Evolutionary conservation across 306 rosid genomes (phyloP).

Genomic region (Ormosia semicastrata): DNA sequence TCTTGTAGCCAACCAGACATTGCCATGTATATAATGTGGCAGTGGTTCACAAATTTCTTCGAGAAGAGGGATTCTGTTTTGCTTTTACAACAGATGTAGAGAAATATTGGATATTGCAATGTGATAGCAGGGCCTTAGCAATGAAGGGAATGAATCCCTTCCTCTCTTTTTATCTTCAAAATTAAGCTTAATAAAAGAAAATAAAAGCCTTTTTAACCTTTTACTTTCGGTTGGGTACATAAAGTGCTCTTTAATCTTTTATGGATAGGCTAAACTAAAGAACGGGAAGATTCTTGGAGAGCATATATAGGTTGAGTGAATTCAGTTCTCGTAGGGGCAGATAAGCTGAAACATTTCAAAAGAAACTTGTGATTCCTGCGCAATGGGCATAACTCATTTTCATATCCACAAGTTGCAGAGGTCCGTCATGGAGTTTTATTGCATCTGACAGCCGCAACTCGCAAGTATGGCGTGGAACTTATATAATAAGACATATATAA

Average conservation of each 20-base stretch:
- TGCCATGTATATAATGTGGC: not conserved
- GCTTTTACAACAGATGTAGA: not conserved
- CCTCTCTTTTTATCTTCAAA: not conserved
- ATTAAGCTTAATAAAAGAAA: not conserved
- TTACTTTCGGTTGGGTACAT: not conserved
- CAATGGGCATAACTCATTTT: conserved; percentile 11
- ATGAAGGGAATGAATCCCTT: not conserved
- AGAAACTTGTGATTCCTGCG: not conserved
- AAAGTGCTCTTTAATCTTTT: not conserved
- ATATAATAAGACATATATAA: conserved; percentile 6
- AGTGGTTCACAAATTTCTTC: not conserved
- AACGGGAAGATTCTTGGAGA: too few species aligned
- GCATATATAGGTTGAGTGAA: not conserved
- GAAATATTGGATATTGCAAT: not conserved
- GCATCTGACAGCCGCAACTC: conserved; percentile 7
- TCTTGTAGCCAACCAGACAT: not conserved
- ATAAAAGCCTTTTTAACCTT: not conserved
- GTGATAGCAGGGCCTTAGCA: not conserved
- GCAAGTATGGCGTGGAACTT: not conserved
- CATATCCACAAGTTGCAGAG: not conserved
- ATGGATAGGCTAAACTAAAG: not conserved
- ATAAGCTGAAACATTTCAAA: not conserved
- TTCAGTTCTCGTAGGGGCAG: not conserved
- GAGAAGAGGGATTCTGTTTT: not conserved
- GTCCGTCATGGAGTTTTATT: not conserved